Conservation (phyloP, 805 yeast species). For the Kodamaea leandrae region DNA sequence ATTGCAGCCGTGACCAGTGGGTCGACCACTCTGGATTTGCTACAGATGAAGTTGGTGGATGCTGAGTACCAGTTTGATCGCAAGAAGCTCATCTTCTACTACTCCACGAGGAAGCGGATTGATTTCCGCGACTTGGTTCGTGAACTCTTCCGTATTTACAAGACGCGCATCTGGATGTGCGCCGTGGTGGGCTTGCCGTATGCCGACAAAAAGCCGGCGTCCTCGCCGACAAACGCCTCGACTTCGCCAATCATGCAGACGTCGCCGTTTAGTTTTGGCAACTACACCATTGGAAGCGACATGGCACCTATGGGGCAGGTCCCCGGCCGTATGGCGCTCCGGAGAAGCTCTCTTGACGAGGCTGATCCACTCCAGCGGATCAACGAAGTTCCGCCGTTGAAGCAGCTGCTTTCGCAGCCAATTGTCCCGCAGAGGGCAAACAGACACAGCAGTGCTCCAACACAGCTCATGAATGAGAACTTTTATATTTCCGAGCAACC, state of each 20-base stretch:
- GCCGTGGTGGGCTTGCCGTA: conserved; percentile 53
- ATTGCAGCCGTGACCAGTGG: conserved; percentile 41
- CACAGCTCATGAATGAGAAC: background rate
- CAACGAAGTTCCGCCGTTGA: conserved; percentile 1
- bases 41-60: conserved; percentile 58
- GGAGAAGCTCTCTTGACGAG: conserved; percentile 8
- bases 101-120: conserved; percentile 52
- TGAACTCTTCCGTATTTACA: conserved; percentile 71
- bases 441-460: conserved; percentile 6
- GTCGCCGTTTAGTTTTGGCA: conserved; percentile 5
- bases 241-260: conserved; percentile 7
- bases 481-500: background rate
- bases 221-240: background rate
- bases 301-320: conserved; percentile 6
- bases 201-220: conserved; percentile 8
- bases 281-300: conserved; percentile 6
- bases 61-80: conserved; percentile 83
- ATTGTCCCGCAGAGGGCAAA: conserved; percentile 1
- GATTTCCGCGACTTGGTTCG: conserved; percentile 73
- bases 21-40: conserved; percentile 25
- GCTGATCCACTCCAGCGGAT: conserved; percentile 8
- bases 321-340: conserved; percentile 4
- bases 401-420: conserved; percentile 4
- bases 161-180: conserved; percentile 81
- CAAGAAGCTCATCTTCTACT: conserved; percentile 69